Percentiles rank a stretch among this genome's conserved stretches.
These are phyloP conservation scores for Agaricus subrufescens DNA, from an alignment of 768 basidiomycete species.

Conservation along the genomic window DNA sequence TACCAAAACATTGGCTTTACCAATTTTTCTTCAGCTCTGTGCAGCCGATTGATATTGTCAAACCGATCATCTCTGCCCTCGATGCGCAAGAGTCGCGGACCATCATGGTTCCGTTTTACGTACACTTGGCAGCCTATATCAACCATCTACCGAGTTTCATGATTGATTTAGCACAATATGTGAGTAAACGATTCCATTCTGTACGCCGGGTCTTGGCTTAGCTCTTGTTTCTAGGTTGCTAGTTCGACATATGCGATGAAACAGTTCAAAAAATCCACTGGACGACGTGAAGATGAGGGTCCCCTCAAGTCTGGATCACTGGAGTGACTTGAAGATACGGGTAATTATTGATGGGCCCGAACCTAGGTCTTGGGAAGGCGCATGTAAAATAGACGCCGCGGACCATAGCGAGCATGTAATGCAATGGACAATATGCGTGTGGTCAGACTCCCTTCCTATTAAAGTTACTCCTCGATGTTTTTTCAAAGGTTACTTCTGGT, in stretches of 20 bases:
- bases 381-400: too few species aligned
- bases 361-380: too few species aligned
- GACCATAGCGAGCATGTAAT: too few species aligned
- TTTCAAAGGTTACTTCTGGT: too few species aligned
- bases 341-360: neutral
- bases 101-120: slow-evolving; percentile 71
- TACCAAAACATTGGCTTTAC: slow-evolving; percentile 47
- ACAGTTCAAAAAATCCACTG: slow-evolving; percentile 61
- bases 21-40: slow-evolving; percentile 77
- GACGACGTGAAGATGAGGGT: slow-evolving; percentile 52
- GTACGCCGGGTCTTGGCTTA: slow-evolving; percentile 1
- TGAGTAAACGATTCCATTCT: slow-evolving; percentile 24
- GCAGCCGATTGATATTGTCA: slow-evolving; percentile 70
- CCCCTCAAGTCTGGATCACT: slow-evolving; percentile 4
- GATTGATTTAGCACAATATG: slow-evolving; percentile 75
- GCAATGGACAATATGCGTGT: too few species aligned
- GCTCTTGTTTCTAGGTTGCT: slow-evolving; percentile 40
- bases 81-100: slow-evolving; percentile 75
- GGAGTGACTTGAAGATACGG: neutral
- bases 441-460: too few species aligned
- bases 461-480: too few species aligned
- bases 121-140: slow-evolving; percentile 52
- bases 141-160: slow-evolving; percentile 64
- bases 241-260: slow-evolving; percentile 70
- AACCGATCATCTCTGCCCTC: slow-evolving; percentile 74